phyloP scores from a whole-genome alignment of 345 rosid genomes.

The Arabis alpina region DNA sequence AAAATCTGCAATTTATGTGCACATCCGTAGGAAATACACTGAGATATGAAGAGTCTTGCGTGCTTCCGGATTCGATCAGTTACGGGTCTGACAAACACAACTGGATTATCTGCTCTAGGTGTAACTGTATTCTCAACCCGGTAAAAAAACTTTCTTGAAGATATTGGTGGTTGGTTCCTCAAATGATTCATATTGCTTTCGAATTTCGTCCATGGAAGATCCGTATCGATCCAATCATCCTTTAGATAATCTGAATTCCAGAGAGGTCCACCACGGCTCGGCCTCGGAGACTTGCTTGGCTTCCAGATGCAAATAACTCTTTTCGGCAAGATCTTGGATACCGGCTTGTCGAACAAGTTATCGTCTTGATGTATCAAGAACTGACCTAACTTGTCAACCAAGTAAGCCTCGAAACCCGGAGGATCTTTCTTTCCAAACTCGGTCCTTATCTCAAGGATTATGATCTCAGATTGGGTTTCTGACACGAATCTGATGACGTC shows the following conservation, averaged over 20 bases:
- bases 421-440: slow-evolving; percentile 81
- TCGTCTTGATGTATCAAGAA: slow-evolving; percentile 66
- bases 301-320: slow-evolving; percentile 82
- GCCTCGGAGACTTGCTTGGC: slow-evolving; percentile 65
- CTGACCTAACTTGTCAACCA: slow-evolving; percentile 65
- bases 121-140: slow-evolving; percentile 79
- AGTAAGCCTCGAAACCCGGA: slow-evolving; percentile 62
- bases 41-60: slow-evolving; percentile 70
- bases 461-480: slow-evolving; percentile 69
- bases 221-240: slow-evolving; percentile 81
- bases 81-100: slow-evolving; percentile 69
- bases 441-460: slow-evolving; percentile 76
- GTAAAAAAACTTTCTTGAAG: slow-evolving; percentile 64
- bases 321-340: slow-evolving; percentile 65
- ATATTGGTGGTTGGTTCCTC: slow-evolving; percentile 54
- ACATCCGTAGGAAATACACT: slow-evolving; percentile 55
- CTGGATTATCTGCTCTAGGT: slow-evolving; percentile 66
- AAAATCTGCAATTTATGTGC: slow-evolving; percentile 67
- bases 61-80: slow-evolving; percentile 64
- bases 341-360: slow-evolving; percentile 55
- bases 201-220: slow-evolving; percentile 75
- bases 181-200: slow-evolving; percentile 66
- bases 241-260: slow-evolving; percentile 72
- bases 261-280: slow-evolving; percentile 53
- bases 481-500: slow-evolving; percentile 68